Evolutionary conservation across 2,329 filamentous ascomycete species (phyloP), one percentile per base, ranked within the genome.

Genomic region (Phialophora expanda): DNA sequence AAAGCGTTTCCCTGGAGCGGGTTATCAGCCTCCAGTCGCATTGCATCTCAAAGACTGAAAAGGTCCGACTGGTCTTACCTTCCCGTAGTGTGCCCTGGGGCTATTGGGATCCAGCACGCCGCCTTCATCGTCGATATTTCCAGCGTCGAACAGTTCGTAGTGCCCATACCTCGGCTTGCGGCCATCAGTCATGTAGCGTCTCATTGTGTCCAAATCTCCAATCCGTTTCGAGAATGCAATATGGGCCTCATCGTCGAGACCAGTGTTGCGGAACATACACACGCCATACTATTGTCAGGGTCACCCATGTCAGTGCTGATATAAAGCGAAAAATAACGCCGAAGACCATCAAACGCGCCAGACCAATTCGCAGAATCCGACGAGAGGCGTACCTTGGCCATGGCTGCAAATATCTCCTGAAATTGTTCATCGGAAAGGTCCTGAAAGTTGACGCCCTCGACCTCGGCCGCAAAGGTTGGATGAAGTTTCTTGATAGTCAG

Each of bases 141-240:
- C 79, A 0, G 83, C 84, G 69, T 87, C 86, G 73, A 87, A 87
- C 0, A 87, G 78, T 72, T 86, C 82, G 53, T 79, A 75, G 68
- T 81, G 78, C 2, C 74, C 70, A 66, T 83, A 81, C 20, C 84
- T 81, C 62, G 80, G 77, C 67, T 79, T 78, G 54, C 82, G 79
- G 12, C 81, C 83, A 26, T 66, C 77, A 1, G 74, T 75, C n/a
- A 81, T 76, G 74, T 83, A 86, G 0, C 81, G 82, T 20, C 74
- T 79, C 50, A 85, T 80, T 69, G 85, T 82, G 74, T 87, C 85
- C 0, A 87, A 79, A 17, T 85, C 82, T n/a, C 85, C 86, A 64
- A 87, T 81, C 1, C 76, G 77, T 1, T 71, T 70, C n/a, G 82
- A 81, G 72, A 87, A 85, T 7, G 75, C 74, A 48, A 87, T 78